A percentile compares a stretch with the other conserved stretches of the same genome.
These are phyloP conservation scores for Pichia insulana DNA, from an alignment of 805 yeast genomes.

Conservation along the genomic window DNA sequence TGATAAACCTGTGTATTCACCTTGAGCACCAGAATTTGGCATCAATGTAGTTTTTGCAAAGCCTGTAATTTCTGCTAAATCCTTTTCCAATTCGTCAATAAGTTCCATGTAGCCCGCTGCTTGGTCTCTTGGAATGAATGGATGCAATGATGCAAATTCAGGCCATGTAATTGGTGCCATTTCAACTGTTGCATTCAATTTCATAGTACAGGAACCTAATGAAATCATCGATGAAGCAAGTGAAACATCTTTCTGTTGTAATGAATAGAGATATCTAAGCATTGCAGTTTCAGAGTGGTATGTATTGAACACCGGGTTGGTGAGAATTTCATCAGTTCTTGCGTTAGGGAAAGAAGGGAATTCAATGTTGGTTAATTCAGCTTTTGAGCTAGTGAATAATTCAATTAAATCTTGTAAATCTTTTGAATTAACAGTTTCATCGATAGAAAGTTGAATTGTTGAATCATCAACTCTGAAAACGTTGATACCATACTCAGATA, in stretches of 20 bases:
- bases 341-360: constrained; percentile 44
- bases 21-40: constrained; percentile 99
- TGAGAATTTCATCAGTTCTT: constrained; percentile 53
- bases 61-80: constrained; percentile 87
- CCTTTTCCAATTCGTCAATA: constrained; percentile 68
- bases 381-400: constrained; percentile 43
- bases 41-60: constrained; percentile 83
- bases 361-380: constrained; percentile 17
- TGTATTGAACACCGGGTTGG: constrained; percentile 71
- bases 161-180: constrained; percentile 96
- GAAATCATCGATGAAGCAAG: constrained; percentile 96
- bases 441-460: constrained; percentile 74
- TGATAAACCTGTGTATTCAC: constrained; percentile 91
- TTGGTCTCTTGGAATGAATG: constrained; percentile 85
- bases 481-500: constrained; percentile 58
- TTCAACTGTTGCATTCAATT: constrained; percentile 87
- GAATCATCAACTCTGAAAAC: constrained; percentile 55
- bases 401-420: constrained; percentile 53
- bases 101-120: constrained; percentile 80
- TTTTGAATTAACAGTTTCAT: constrained; percentile 66
- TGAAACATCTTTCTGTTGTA: constrained; percentile 85
- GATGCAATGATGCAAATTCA: constrained; percentile 81
- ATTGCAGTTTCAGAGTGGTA: constrained; percentile 94
- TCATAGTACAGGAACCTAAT: constrained; percentile 97
- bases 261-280: constrained; percentile 77